phyloP scores from a whole-genome alignment of 768 basidiomycete genomes.

The Tylopilus subfusipes region DNA sequence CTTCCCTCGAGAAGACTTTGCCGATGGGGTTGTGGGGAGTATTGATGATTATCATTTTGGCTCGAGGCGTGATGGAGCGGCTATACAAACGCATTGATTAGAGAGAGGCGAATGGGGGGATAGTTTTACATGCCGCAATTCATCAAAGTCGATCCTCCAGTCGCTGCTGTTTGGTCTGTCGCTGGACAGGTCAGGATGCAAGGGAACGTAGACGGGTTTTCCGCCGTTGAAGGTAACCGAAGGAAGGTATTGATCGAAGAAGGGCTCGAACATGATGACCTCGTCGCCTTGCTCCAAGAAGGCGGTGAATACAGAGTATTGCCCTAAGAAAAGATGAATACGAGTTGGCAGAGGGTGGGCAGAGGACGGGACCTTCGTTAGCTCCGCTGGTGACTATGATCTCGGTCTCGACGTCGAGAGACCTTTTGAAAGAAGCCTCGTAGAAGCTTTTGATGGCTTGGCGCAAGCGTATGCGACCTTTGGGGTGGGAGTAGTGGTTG shows the following conservation, averaged over 20 bases:
- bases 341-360: background rate
- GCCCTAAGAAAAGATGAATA: slow-evolving; percentile 43
- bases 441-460: slow-evolving; percentile 85
- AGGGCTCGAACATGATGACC: slow-evolving; percentile 98
- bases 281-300: slow-evolving; percentile 93
- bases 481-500: slow-evolving; percentile 91
- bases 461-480: slow-evolving; percentile 82
- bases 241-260: slow-evolving; percentile 94
- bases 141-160: slow-evolving; percentile 89
- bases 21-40: slow-evolving; percentile 99
- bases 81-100: slow-evolving; percentile 40
- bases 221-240: slow-evolving; percentile 94
- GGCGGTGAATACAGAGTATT: slow-evolving; percentile 90
- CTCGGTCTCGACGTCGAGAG: slow-evolving; percentile 80
- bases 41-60: slow-evolving; percentile 94
- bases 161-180: slow-evolving; percentile 60
- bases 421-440: slow-evolving; percentile 59
- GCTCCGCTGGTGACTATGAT: slow-evolving; percentile 95
- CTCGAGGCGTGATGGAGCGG: slow-evolving; percentile 78
- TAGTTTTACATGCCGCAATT: slow-evolving; percentile 58
- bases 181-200: slow-evolving; percentile 73
- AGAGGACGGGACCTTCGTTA: slow-evolving; percentile 70
- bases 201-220: slow-evolving; percentile 88
- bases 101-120: background rate
- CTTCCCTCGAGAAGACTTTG: slow-evolving; percentile 84